A percentile compares a stretch with the other conserved stretches of the same genome.
Evolutionary conservation across 176 grass and related monocot genomes (phyloP).

Genomic region (Elaeis guineensis): DNA sequence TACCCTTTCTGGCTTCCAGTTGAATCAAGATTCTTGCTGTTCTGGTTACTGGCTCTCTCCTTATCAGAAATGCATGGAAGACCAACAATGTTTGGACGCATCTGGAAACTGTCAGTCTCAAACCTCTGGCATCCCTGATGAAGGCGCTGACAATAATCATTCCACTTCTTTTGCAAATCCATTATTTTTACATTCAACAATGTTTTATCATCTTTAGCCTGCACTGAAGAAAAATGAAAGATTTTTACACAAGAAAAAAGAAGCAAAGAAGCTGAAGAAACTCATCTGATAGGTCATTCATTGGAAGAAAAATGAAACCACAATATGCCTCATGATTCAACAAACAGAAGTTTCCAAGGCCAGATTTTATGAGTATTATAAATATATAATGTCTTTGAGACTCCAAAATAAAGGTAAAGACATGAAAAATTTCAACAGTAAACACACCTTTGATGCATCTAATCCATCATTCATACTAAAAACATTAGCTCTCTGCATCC

Average conservation of each 20-base stretch:
- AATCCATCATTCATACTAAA: constrained; percentile 39
- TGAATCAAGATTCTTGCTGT: constrained; percentile 18
- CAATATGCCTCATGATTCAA: no score
- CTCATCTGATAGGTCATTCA: background rate
- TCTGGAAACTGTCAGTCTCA: constrained; percentile 23
- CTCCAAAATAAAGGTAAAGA: constrained; percentile 1
- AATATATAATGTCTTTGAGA: background rate
- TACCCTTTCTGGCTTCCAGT: constrained; percentile 1
- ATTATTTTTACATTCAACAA: constrained; percentile 52
- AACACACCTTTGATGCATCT: constrained; percentile 60
- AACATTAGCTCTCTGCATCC: constrained; percentile 45
- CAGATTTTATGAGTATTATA: no score
- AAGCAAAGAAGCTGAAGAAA: background rate
- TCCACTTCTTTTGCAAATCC: constrained; percentile 80
- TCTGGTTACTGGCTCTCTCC: constrained; percentile 27
- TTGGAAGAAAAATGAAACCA: no score
- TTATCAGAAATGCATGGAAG: constrained; percentile 16
- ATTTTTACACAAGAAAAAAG: constrained; percentile 34
- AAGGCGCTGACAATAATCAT: constrained; percentile 42
- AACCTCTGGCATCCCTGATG: constrained; percentile 38
- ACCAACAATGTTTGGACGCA: constrained; percentile 28
- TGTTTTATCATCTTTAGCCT: constrained; percentile 67
- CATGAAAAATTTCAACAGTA: constrained; percentile 19
- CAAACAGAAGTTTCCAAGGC: no score
- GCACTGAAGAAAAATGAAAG: constrained; percentile 58